Conservation (phyloP, 2,329 filamentous ascomycete genomes). For the Neoascochyta sp. region DNA sequence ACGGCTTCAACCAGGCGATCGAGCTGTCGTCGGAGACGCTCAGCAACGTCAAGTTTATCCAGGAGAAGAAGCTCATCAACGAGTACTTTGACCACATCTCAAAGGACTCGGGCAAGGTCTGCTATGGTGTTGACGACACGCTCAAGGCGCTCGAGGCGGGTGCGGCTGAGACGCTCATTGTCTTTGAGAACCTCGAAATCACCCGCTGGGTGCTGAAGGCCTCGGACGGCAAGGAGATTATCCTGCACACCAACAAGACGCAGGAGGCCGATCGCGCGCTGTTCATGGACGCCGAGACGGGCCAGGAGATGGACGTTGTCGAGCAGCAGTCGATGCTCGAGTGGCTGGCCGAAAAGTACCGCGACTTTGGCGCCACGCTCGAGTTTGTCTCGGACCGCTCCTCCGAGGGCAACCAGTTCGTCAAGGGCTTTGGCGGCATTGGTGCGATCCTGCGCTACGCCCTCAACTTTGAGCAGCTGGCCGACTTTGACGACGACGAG, state of each 20-base stretch:
- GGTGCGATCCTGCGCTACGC: constrained; percentile 97
- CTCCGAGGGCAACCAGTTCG: constrained; percentile 98
- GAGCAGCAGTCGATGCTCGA: constrained; percentile 93
- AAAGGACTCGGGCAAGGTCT: constrained; percentile 93
- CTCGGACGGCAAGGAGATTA: constrained; percentile 65
- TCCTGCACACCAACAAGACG: constrained; percentile 83
- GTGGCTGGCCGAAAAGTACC: constrained; percentile 98
- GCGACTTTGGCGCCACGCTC: constrained; percentile 90
- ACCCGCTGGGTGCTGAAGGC: constrained; percentile 88
- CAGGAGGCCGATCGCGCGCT: constrained; percentile 75
- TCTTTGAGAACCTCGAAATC: constrained; percentile 95
- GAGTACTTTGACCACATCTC: constrained; percentile 99
- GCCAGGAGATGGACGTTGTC: constrained; percentile 94
- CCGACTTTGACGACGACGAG: constrained; percentile 76
- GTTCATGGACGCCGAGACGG: constrained; percentile 94
- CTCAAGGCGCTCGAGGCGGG: constrained; percentile 94
- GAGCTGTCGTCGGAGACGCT: constrained; percentile 92
- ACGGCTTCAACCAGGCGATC: constrained; percentile 99
- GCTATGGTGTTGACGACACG: constrained; percentile 97
- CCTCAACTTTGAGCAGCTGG: constrained; percentile 99
- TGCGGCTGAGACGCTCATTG: constrained; percentile 89
- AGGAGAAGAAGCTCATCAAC: constrained; percentile 99
- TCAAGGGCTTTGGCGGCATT: constrained; percentile 98
- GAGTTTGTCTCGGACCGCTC: constrained; percentile 98
- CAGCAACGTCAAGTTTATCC: constrained; percentile 99